These are phyloP conservation scores for Pseudisothecium myosuroides DNA, from an alignment of 225 moss, liverwort and hornwort genomes.

Conservation along the genomic window DNA sequence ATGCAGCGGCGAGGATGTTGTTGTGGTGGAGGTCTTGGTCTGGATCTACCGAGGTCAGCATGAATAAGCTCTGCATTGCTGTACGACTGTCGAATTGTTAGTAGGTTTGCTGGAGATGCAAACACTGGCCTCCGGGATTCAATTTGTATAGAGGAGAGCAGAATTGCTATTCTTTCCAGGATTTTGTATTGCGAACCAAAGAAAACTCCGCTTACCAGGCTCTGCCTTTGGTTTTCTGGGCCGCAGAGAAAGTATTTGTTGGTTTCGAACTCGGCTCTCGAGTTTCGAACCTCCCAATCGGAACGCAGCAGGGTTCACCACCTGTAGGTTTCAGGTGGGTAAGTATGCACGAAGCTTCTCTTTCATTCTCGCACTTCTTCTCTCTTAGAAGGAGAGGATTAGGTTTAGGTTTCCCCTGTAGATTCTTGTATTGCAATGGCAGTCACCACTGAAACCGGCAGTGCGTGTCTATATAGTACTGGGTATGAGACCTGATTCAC, in stretches of 20 bases:
- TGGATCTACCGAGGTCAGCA: constrained; percentile 31
- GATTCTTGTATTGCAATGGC: constrained; percentile 53
- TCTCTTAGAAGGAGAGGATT: constrained; percentile 12
- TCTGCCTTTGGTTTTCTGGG: constrained; percentile 36
- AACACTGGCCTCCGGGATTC: constrained; percentile 36
- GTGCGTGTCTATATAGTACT: constrained; percentile 38
- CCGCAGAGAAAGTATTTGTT: constrained; percentile 31
- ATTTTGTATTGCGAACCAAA: constrained; percentile 43
- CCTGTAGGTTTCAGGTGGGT: constrained; percentile 25
- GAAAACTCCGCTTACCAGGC: constrained; percentile 20
- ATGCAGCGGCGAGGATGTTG: constrained; percentile 1
- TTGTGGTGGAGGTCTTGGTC: constrained; percentile 19
- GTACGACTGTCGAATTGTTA: constrained; percentile 37
- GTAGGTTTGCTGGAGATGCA: constrained; percentile 50
- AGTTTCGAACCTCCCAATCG: constrained; percentile 15
- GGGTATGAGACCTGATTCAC: background rate
- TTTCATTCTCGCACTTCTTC: constrained; percentile 6
- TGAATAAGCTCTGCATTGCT: constrained; percentile 37
- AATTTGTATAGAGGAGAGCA: constrained; percentile 61
- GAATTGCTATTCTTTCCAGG: constrained; percentile 58
- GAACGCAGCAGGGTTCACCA: constrained; percentile 14
- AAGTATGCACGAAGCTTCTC: constrained; percentile 25
- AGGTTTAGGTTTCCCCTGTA: constrained; percentile 38
- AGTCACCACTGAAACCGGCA: constrained; percentile 24
- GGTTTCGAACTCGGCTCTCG: constrained; percentile 12